Evolutionary conservation across 768 basidiomycete species (phyloP), one percentile per base, ranked within the genome.

Genomic region (Lactarius trivialis): DNA sequence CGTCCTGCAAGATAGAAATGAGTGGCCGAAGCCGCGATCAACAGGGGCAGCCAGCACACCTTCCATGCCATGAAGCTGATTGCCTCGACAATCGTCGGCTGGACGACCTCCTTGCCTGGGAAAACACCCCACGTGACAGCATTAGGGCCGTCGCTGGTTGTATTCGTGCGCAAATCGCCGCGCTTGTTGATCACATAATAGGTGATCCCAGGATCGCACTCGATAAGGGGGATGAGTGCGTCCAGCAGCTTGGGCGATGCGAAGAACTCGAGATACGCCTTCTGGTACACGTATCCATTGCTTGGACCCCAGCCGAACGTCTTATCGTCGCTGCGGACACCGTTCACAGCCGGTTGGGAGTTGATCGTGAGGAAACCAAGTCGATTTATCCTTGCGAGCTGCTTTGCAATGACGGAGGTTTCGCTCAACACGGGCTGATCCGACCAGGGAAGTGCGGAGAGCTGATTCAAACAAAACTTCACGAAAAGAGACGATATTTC

Each of bases 61-160:
- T 96, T 96, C 94, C 94, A 97, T 17, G 94, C 94, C 90, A 96
- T 95, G 80, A 97, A 97, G 71, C 93, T 95, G 69, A 96, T 89
- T 3, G 94, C 92, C 73, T 98, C 95, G 24, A 98, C 95, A 64
- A 97, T 93, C 21, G 95, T 98, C 24, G 95, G 95, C 71, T 96
- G 93, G 52, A 96, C 77, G 68, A 97, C 91, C 78, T 97, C 95
- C 74, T 98, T 98, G 60, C 92, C 91, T 5, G 95, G 93, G 81
- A 96, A 98, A 9, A 97, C 92, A 65, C 95, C 95, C 95, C 95
- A 98, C 1, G 95, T 98, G 19, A 98, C 93, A n/a, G 95, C 95
- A 69, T 97, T 98, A 30, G 97, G 95, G 2, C 95, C 93, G 55
- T 97, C 94, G 2, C 88, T 91, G 68, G 93, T 90, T 17, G 86